These are phyloP conservation scores for Crotalaria pallida DNA, from an alignment of 306 rosid genomes.

Conservation along the genomic window DNA sequence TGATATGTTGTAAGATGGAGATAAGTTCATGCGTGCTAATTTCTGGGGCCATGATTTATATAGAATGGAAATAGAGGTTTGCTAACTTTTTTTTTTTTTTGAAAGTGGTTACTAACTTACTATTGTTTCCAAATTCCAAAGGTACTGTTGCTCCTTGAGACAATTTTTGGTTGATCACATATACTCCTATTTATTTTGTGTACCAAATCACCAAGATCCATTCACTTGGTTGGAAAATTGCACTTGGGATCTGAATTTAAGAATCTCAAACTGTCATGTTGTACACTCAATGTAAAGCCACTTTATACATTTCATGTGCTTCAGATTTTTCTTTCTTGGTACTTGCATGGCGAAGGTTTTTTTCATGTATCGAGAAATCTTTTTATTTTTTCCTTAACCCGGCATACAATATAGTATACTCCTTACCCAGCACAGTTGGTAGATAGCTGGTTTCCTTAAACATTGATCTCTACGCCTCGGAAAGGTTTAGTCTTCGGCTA, in stretches of 20 bases:
- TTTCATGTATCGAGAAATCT: no score
- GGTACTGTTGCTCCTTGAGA: neutral
- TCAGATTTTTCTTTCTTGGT: neutral
- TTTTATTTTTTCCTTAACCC: no score
- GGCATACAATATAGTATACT: no score
- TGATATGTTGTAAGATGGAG: neutral
- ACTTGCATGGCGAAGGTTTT: no score
- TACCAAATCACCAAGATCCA: neutral
- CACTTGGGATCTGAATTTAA: neutral
- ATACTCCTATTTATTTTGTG: neutral
- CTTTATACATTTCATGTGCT: neutral
- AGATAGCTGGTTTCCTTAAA: no score
- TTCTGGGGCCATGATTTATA: neutral
- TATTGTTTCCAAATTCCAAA: neutral
- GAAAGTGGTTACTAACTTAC: neutral
- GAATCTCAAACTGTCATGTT: neutral
- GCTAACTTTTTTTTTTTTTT: neutral
- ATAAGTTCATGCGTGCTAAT: neutral
- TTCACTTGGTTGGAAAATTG: constrained; percentile 2
- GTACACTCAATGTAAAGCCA: neutral
- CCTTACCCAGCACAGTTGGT: no score
- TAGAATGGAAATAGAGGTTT: neutral
- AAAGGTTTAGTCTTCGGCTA: no score
- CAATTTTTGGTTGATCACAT: neutral
- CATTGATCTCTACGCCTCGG: no score